These are phyloP conservation scores for Harringtonia aguacate DNA, from an alignment of 2,329 filamentous ascomycete species.

Conservation along the genomic window DNA sequence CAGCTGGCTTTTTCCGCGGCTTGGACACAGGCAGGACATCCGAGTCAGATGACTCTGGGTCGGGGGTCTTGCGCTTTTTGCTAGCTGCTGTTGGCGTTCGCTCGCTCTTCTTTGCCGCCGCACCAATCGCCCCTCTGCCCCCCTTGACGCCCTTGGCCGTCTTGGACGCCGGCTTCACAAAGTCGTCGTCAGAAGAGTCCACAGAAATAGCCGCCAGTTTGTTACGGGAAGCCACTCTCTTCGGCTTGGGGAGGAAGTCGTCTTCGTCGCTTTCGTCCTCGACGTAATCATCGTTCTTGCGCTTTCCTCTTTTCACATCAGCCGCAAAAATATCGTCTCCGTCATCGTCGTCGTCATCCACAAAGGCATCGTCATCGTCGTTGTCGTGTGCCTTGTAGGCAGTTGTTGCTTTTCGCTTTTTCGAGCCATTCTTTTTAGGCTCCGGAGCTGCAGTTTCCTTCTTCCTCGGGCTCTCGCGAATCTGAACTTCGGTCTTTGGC, in stretches of 20 bases:
- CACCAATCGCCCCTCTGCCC: slow-evolving; percentile 17
- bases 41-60: slow-evolving; percentile 44
- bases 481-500: slow-evolving; percentile 29
- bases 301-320: slow-evolving; percentile 54
- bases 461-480: slow-evolving; percentile 42
- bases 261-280: slow-evolving; percentile 65
- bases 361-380: slow-evolving; percentile 45
- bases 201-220: slow-evolving; percentile 24
- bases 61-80: slow-evolving; percentile 50
- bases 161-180: slow-evolving; percentile 15
- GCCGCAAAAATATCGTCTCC: slow-evolving; percentile 80
- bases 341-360: slow-evolving; percentile 58
- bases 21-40: slow-evolving; percentile 30
- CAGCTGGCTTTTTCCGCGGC: slow-evolving; percentile 50
- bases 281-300: slow-evolving; percentile 63
- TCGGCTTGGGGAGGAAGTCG: slow-evolving; percentile 50
- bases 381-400: slow-evolving; percentile 30
- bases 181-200: slow-evolving; percentile 18
- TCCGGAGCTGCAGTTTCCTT: slow-evolving; percentile 20
- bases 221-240: slow-evolving; percentile 36
- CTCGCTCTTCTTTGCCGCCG: slow-evolving; percentile 1
- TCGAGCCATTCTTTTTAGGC: slow-evolving; percentile 18
- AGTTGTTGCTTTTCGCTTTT: slow-evolving; percentile 31
- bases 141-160: background rate
- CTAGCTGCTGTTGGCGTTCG: slow-evolving; percentile 6